Conservation (phyloP, 208 protist genomes). For the Wallacemonas collosoma region DNA sequence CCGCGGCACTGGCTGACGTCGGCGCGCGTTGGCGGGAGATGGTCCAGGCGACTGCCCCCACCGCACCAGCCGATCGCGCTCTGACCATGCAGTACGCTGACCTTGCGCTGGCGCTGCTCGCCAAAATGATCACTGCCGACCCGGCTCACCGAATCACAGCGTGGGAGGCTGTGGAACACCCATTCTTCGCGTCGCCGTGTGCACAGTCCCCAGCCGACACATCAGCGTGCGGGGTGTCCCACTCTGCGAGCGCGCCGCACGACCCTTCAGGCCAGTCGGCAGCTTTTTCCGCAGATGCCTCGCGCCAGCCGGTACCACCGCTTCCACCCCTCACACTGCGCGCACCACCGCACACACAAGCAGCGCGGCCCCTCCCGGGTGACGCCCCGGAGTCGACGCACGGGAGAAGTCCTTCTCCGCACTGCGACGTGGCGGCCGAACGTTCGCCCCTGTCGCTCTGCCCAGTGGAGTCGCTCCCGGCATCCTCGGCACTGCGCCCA, state of each 20-base stretch:
- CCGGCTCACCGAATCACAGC: slow-evolving; percentile 55
- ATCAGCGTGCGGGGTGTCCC: slow-evolving; percentile 1
- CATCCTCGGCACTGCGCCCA: background rate
- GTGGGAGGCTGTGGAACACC: slow-evolving; percentile 59
- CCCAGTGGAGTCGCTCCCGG: background rate
- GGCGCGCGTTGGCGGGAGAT: background rate
- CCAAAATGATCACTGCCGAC: slow-evolving; percentile 57
- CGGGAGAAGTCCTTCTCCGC: too few species aligned
- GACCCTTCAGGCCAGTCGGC: too few species aligned
- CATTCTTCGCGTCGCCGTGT: slow-evolving; percentile 41
- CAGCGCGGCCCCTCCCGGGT: too few species aligned
- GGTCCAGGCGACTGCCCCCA: background rate
- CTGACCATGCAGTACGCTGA: background rate
- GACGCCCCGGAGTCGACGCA: too few species aligned
- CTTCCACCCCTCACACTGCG: slow-evolving; percentile 24
- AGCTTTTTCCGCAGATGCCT: too few species aligned
- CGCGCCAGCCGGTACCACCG: background rate
- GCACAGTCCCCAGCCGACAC: background rate
- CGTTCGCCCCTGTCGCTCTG: background rate
- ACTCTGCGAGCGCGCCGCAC: too few species aligned
- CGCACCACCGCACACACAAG: too few species aligned
- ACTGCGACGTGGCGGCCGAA: background rate
- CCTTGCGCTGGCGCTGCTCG: slow-evolving; percentile 51
- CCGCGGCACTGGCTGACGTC: background rate
- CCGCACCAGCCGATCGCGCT: background rate